Evolutionary conservation across 345 rosid species (phyloP).

Genomic region (Populus nigra): DNA sequence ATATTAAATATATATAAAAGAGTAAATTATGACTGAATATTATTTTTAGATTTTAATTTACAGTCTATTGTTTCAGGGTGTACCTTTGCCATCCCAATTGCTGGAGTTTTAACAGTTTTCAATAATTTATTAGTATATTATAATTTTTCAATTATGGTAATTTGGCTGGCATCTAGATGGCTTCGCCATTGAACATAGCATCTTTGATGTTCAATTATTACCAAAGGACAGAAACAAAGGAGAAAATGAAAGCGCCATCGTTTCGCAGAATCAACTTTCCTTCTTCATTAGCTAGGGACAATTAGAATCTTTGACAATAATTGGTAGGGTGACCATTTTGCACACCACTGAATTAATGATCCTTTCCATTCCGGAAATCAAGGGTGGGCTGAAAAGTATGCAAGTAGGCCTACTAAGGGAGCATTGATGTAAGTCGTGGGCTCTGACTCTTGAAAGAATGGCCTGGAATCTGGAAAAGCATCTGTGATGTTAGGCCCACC

Average conservation of each 20-base stretch:
- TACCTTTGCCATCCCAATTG: no score
- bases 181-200: not conserved
- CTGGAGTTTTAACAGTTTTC: no score
- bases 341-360: slow-evolving; percentile 46
- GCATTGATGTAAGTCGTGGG: slow-evolving; percentile 39
- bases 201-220: not conserved
- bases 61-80: no score
- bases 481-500: slow-evolving; percentile 37
- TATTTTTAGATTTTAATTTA: no score
- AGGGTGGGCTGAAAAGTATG: slow-evolving; percentile 51
- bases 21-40: no score
- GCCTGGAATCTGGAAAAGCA: slow-evolving; percentile 36
- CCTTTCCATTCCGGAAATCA: slow-evolving; percentile 14
- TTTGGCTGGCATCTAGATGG: no score
- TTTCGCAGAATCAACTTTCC: not conserved
- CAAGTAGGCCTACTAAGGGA: slow-evolving; percentile 29
- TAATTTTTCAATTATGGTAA: no score
- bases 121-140: no score
- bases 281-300: slow-evolving; percentile 16
- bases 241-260: not conserved
- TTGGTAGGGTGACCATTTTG: slow-evolving; percentile 50
- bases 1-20: no score
- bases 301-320: slow-evolving; percentile 16
- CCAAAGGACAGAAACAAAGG: not conserved
- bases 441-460: slow-evolving; percentile 32